phyloP scores from a whole-genome alignment of 345 rosid genomes.

The Erucastrum elatum region DNA sequence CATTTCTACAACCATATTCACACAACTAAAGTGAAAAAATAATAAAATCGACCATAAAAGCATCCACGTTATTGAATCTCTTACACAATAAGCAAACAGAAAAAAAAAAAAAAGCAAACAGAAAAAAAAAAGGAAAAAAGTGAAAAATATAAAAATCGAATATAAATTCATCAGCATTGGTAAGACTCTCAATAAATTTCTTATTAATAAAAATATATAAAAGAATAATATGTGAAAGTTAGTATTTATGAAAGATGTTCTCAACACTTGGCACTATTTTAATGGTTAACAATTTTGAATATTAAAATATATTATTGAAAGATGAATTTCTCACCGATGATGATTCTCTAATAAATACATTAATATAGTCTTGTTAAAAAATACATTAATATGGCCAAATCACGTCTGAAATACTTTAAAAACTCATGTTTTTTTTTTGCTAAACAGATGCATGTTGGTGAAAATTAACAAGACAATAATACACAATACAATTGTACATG shows the following conservation, averaged over 20 bases:
- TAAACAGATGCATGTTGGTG: neutral
- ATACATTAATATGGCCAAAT: neutral
- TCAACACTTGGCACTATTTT: neutral
- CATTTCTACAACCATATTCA: constrained; percentile 37
- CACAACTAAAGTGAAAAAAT: neutral
- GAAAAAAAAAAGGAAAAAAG: neutral
- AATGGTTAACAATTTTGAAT: neutral
- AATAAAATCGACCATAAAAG: neutral
- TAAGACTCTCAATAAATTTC: no score
- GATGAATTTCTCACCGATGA: neutral
- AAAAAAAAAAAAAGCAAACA: no score
- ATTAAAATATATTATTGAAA: no score
- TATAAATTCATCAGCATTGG: no score
- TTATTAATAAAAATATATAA: no score
- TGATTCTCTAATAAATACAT: neutral
- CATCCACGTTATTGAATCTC: neutral
- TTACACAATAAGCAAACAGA: neutral
- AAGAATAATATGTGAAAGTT: neutral
- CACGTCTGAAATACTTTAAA: neutral
- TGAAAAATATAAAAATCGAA: neutral
- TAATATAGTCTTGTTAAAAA: no score
- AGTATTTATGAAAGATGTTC: neutral
- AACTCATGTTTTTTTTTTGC: neutral
- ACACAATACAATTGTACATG: neutral
- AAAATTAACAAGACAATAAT: neutral